A percentile compares a stretch with the other conserved stretches of the same genome.
Conservation (phyloP, 192 early-diverging fungal species). For the Coemansia sp. region DNA sequence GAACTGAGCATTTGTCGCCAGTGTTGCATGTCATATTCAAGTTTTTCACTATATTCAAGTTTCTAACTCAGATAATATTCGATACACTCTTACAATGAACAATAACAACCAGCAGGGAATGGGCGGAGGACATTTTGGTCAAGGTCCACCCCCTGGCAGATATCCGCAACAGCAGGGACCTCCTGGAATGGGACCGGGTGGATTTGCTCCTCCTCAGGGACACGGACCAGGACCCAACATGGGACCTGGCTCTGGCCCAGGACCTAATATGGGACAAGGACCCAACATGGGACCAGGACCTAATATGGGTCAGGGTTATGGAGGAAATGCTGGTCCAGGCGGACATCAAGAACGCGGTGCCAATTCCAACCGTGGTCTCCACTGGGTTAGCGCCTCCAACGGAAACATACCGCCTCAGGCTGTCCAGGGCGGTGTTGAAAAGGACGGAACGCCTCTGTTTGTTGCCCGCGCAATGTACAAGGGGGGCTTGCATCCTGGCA, state of each 20-base stretch:
- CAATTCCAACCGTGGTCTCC: constrained; percentile 12
- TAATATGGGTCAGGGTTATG: constrained; percentile 6
- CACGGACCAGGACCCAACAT: constrained; percentile 1
- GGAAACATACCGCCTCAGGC: constrained; percentile 52
- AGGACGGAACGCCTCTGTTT: constrained; percentile 58
- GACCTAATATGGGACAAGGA: neutral
- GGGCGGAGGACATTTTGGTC: constrained; percentile 2
- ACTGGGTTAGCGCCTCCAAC: constrained; percentile 43
- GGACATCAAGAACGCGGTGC: constrained; percentile 1
- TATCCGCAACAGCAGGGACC: constrained; percentile 7
- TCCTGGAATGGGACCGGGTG: constrained; percentile 5
- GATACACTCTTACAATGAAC: neutral
- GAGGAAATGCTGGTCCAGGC: neutral
- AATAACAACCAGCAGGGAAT: constrained; percentile 3
- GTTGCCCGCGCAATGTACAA: constrained; percentile 55
- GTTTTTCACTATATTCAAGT: neutral
- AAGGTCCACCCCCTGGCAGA: constrained; percentile 4
- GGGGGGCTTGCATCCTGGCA: constrained; percentile 53
- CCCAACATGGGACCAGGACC: neutral
- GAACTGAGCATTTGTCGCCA: too few species aligned
- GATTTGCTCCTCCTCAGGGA: constrained; percentile 18
- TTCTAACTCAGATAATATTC: neutral
- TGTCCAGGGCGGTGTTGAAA: constrained; percentile 60
- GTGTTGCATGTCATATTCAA: too few species aligned
- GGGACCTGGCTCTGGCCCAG: neutral